These are phyloP conservation scores for Picocystis sp. DNA, from an alignment of 163 green algal species.

Conservation along the genomic window DNA sequence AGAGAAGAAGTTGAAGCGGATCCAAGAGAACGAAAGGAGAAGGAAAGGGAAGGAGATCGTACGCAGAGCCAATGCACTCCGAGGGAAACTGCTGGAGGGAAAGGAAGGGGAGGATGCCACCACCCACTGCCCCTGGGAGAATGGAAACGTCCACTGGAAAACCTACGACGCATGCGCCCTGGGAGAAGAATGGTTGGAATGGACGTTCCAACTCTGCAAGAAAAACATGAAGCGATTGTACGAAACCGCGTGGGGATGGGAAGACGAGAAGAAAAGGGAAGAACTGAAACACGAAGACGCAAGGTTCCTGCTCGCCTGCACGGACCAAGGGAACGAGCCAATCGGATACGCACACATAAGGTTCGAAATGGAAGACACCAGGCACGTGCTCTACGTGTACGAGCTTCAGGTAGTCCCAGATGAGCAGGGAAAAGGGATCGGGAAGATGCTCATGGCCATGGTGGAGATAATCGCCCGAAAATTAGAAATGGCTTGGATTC, in stretches of 20 bases:
- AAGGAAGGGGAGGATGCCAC: too few relatives aligned
- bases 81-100: too few relatives aligned
- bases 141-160: too few relatives aligned
- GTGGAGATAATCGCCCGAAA: constrained; percentile 28
- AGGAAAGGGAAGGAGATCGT: too few relatives aligned
- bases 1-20: too few relatives aligned
- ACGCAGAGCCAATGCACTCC: too few relatives aligned
- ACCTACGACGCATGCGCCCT: constrained; percentile 5
- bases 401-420: constrained; percentile 32
- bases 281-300: constrained; percentile 19
- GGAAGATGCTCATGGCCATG: constrained; percentile 31
- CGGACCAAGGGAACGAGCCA: too few relatives aligned
- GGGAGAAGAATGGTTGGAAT: constrained; percentile 10
- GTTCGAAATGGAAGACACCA: too few relatives aligned
- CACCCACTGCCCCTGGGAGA: too few relatives aligned
- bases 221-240: constrained; percentile 30
- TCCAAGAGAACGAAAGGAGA: too few relatives aligned
- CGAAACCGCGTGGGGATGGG: constrained; percentile 26
- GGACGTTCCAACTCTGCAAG: constrained; percentile 22
- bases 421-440: constrained; percentile 32
- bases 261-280: constrained; percentile 17
- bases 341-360: too few relatives aligned
- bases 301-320: too few relatives aligned
- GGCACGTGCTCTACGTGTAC: constrained; percentile 36
- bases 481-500: constrained; percentile 2